Conservation (phyloP, 768 basidiomycete genomes). For the Macrocybe gigantea region DNA sequence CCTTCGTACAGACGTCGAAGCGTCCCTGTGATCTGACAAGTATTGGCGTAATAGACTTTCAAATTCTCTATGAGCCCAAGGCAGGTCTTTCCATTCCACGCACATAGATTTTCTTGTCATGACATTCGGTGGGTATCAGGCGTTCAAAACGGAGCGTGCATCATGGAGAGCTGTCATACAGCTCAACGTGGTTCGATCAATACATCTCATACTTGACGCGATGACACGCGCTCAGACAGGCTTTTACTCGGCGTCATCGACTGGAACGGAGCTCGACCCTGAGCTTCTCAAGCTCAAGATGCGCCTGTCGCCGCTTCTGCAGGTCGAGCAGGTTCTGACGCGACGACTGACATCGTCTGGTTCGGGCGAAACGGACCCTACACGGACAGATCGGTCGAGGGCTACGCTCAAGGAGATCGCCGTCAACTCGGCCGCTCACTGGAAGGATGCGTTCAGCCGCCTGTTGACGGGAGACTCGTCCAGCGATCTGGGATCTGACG, state of each 20-base stretch:
- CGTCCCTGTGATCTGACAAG: neutral
- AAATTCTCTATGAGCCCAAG: constrained; percentile 59
- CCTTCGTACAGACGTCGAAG: neutral
- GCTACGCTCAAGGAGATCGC: constrained; percentile 39
- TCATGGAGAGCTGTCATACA: constrained; percentile 68
- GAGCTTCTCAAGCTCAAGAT: constrained; percentile 49
- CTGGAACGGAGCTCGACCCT: constrained; percentile 29
- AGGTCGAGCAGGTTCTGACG: constrained; percentile 56
- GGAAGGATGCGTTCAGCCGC: constrained; percentile 44
- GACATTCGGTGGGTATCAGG: constrained; percentile 20
- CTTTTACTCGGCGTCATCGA: constrained; percentile 8
- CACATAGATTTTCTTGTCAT: neutral
- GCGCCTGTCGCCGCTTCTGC: constrained; percentile 55
- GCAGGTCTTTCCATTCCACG: constrained; percentile 19
- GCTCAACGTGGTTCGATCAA: constrained; percentile 64
- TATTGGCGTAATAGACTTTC: constrained; percentile 41
- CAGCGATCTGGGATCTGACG: constrained; percentile 16
- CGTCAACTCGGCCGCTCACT: constrained; percentile 43
- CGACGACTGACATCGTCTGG: constrained; percentile 48
- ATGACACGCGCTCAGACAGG: constrained; percentile 29
- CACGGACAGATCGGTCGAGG: constrained; percentile 15
- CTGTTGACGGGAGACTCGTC: constrained; percentile 20
- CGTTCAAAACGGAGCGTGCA: constrained; percentile 52
- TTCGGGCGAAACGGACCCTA: constrained; percentile 25
- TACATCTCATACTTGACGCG: constrained; percentile 57